These are phyloP conservation scores for Firmiana major DNA, from an alignment of 345 rosid genomes.

Conservation along the genomic window DNA sequence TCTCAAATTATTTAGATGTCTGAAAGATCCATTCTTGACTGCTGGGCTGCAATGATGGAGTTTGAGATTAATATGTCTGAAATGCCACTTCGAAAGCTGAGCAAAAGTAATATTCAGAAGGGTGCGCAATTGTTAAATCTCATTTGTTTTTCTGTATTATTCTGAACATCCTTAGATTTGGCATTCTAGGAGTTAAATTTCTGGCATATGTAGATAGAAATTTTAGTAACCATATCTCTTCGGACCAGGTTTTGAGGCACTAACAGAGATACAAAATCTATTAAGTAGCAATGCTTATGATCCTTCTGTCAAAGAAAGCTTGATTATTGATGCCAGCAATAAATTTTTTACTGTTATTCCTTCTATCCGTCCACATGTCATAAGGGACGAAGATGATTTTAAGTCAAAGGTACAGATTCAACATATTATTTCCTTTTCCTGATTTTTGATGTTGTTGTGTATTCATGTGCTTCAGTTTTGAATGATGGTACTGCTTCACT, in stretches of 20 bases:
- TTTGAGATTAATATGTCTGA: constrained; percentile 94
- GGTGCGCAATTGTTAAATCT: constrained; percentile 37
- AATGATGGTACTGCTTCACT: not conserved
- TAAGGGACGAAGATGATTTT: constrained; percentile 78
- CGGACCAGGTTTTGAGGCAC: constrained; percentile 78
- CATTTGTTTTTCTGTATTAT: not conserved
- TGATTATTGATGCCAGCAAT: constrained; percentile 88
- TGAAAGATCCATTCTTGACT: constrained; percentile 23
- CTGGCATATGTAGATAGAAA: constrained; percentile 3
- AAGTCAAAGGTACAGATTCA: constrained; percentile 64
- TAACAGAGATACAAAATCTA: constrained; percentile 81
- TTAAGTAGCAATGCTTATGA: constrained; percentile 37
- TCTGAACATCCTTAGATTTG: not conserved
- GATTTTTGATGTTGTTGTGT: not conserved
- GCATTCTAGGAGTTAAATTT: constrained; percentile 9
- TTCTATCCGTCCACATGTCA: constrained; percentile 78
- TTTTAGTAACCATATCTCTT: not conserved
- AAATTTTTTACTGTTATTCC: constrained; percentile 90
- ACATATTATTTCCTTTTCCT: not conserved
- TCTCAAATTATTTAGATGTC: constrained; percentile 4
- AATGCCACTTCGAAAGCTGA: constrained; percentile 98
- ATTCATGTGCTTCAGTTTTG: not conserved
- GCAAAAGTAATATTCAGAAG: constrained; percentile 80
- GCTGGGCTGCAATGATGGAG: constrained; percentile 98
- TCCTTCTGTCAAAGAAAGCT: constrained; percentile 60